Evolutionary conservation across 2,329 filamentous ascomycete genomes (phyloP).

Genomic region (Ophiostoma australiae): DNA sequence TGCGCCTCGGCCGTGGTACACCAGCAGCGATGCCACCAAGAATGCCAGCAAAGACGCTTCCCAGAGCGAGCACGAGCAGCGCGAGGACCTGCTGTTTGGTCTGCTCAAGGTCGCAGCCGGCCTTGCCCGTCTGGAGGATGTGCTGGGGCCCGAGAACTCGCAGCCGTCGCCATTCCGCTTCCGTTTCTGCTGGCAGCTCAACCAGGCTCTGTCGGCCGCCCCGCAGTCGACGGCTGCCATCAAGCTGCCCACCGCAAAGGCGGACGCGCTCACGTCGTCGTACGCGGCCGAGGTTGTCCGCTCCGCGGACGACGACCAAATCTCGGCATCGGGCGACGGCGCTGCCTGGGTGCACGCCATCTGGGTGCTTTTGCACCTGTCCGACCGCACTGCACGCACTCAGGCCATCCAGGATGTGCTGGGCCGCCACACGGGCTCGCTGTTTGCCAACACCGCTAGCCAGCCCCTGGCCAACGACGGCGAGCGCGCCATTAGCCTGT

Average conservation of each 20-base stretch:
- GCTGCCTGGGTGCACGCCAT: conserved; percentile 65
- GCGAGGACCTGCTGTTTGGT: conserved; percentile 81
- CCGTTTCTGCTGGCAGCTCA: conserved; percentile 79
- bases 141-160: conserved; percentile 71
- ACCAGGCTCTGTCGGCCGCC: conserved; percentile 57
- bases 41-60: conserved; percentile 26
- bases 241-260: conserved; percentile 64
- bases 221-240: conserved; percentile 32
- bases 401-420: conserved; percentile 68
- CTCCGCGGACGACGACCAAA: conserved; percentile 9
- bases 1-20: conserved; percentile 66
- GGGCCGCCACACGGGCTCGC: conserved; percentile 62
- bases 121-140: conserved; percentile 57
- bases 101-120: conserved; percentile 75
- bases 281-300: conserved; percentile 28
- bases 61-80: conserved; percentile 42
- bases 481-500: conserved; percentile 45
- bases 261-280: conserved; percentile 50
- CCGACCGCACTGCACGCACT: conserved; percentile 55
- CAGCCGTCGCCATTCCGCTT: conserved; percentile 70
- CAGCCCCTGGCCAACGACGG: conserved; percentile 32
- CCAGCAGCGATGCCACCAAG: conserved; percentile 43
- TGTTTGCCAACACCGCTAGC: conserved; percentile 40
- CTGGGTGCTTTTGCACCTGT: conserved; percentile 76
- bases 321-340: conserved; percentile 46